These are phyloP conservation scores for Helicostylum pulchrum DNA, from an alignment of 192 early-diverging fungal species.

Conservation along the genomic window DNA sequence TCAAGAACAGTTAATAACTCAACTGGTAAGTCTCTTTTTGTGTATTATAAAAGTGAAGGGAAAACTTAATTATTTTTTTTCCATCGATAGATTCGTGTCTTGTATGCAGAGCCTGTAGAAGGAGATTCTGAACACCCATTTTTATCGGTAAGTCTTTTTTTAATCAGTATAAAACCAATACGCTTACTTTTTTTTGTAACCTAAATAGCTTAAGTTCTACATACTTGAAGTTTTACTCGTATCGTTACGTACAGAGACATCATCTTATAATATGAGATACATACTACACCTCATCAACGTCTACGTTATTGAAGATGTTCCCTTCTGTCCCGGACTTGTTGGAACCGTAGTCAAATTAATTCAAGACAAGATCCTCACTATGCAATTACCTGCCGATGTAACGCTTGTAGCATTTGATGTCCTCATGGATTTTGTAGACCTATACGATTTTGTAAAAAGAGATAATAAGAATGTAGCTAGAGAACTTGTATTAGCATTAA, in stretches of 20 bases:
- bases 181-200: background rate
- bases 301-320: conserved; percentile 73
- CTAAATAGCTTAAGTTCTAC: conserved; percentile 59
- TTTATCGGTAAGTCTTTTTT: conserved; percentile 23
- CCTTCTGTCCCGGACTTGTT: conserved; percentile 69
- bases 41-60: background rate
- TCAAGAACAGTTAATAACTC: conserved; percentile 49
- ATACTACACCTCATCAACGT: conserved; percentile 65
- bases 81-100: conserved; percentile 29
- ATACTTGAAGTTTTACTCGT: conserved; percentile 64
- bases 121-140: conserved; percentile 14
- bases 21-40: conserved; percentile 40
- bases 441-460: conserved; percentile 62
- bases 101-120: conserved; percentile 28
- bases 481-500: conserved; percentile 67
- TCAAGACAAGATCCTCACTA: conserved; percentile 70
- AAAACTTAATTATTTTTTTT: background rate
- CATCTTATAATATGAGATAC: conserved; percentile 61
- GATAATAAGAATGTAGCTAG: conserved; percentile 69
- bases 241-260: conserved; percentile 62
- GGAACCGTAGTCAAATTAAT: conserved; percentile 65
- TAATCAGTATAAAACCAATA: background rate
- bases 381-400: conserved; percentile 57
- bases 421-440: conserved; percentile 55
- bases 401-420: conserved; percentile 62